phyloP scores from a whole-genome alignment of 768 basidiomycete genomes.

The Naganishia antarctica region DNA sequence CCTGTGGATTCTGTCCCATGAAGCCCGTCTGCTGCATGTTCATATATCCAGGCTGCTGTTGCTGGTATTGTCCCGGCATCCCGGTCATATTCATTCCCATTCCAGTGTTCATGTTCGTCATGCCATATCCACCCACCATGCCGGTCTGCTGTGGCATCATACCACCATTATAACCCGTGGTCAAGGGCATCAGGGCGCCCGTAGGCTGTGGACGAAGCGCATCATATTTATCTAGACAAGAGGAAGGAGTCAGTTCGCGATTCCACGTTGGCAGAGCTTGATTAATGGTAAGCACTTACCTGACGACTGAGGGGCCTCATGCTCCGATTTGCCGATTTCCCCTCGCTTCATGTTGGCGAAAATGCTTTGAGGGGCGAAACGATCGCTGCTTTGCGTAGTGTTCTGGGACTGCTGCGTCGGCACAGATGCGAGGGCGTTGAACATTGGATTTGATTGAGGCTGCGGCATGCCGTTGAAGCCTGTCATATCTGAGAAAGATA shows the following conservation, averaged over 20 bases:
- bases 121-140: conserved; percentile 13
- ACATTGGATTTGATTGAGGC: conserved; percentile 43
- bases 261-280: background rate
- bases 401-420: conserved; percentile 34
- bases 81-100: conserved; percentile 29
- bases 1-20: conserved; percentile 36
- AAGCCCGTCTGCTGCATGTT: conserved; percentile 41
- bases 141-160: conserved; percentile 44
- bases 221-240: conserved; percentile 47
- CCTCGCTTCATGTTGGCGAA: conserved; percentile 52
- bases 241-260: background rate
- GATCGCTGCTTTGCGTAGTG: conserved; percentile 24
- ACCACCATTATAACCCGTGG: conserved; percentile 47
- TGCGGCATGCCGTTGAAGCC: conserved; percentile 37
- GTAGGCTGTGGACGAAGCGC: conserved; percentile 46
- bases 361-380: conserved; percentile 51
- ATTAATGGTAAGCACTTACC: conserved; percentile 32
- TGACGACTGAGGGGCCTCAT: conserved; percentile 46
- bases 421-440: conserved; percentile 49
- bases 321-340: conserved; percentile 45
- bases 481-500: conserved; percentile 37
- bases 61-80: conserved; percentile 25
- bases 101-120: conserved; percentile 14
- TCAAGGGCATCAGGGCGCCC: conserved; percentile 40
- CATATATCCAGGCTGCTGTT: conserved; percentile 32